These are phyloP conservation scores for Fusarium sp. DNA, from an alignment of 2,329 filamentous ascomycete species.

Conservation along the genomic window DNA sequence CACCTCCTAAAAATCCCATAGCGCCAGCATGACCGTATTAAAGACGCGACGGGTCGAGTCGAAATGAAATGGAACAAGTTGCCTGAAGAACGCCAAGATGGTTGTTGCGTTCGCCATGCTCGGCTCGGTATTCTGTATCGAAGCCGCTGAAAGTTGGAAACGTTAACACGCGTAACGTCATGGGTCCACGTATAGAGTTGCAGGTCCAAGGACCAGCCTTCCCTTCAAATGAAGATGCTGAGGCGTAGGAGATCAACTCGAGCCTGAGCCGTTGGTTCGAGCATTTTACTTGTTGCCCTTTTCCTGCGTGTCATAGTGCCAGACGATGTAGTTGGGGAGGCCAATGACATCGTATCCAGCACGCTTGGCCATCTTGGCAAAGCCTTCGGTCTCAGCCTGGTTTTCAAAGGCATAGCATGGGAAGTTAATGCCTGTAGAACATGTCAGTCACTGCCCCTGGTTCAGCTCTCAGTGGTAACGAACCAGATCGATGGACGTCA, in stretches of 20 bases:
- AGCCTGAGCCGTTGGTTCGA: slow-evolving; percentile 1
- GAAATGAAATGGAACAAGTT: slow-evolving; percentile 7
- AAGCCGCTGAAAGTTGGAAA: slow-evolving; percentile 30
- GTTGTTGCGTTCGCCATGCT: slow-evolving; percentile 13
- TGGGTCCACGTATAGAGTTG: slow-evolving; percentile 24
- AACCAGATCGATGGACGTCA: slow-evolving; percentile 94
- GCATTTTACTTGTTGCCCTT: slow-evolving; percentile 76
- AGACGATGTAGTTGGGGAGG: slow-evolving; percentile 96
- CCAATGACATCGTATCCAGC: slow-evolving; percentile 94
- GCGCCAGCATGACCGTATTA: slow-evolving; percentile 35
- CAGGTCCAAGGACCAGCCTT: slow-evolving; percentile 2
- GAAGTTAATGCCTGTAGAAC: slow-evolving; percentile 87
- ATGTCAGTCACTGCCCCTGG: slow-evolving; percentile 38
- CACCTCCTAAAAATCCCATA: slow-evolving; percentile 32
- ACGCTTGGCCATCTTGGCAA: slow-evolving; percentile 98
- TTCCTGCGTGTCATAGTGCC: slow-evolving; percentile 97
- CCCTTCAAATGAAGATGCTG: not conserved
- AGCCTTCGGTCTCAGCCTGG: slow-evolving; percentile 98
- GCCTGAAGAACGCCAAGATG: slow-evolving; percentile 1
- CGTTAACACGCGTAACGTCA: slow-evolving; percentile 35
- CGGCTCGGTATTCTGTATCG: slow-evolving; percentile 1
- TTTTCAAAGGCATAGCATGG: slow-evolving; percentile 97
- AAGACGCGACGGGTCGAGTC: slow-evolving; percentile 18
- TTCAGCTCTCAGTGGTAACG: slow-evolving; percentile 39
- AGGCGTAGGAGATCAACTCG: slow-evolving; percentile 9